Evolutionary conservation across 176 grass and related monocot genomes (phyloP), one percentile per base, ranked within the genome.

Genomic region (Triticum turgidum): DNA sequence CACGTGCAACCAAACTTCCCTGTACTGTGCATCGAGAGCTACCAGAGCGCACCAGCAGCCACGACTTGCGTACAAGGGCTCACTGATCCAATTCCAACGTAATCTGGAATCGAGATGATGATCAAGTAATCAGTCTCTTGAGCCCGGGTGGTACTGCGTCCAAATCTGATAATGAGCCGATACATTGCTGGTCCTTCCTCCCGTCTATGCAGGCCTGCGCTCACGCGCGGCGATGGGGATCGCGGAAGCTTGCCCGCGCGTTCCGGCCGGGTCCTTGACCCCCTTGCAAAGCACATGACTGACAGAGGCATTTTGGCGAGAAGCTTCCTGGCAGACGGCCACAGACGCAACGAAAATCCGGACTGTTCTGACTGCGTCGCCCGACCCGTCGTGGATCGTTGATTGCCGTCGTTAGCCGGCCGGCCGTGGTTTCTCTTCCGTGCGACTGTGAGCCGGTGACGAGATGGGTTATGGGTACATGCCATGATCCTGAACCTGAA

Each of bases 1-100:
- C 88, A 78, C 83, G 65, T 70, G 72, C 79, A 39, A 51, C 80
- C 63, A 38, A 69, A 69, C 24, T 38, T 4, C 33, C 9, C 10
- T 42, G 9, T 15, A 12, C 14, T 33, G 25, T 33, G 6, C 24
- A 12, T 27, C 24, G 27, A 67, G 2, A 8, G 3, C 65, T 0
- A 68, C 6, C 32, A 8, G 6, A 67, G 54, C 18, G 54, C 54
- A 59, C 6, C 54, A 59, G 7, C 54, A 59, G 18, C 54, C 5
- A 21, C 6, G 54, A 59, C 54, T 59, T 59, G 17, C 54, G 54
- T 18, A 59, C 5, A 59, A 21, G 54, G 18, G 54, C 54, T 59
- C 47, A 5, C 0, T 2, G 54, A 59, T 59, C 54, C 17, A 59
- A 59, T 7, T 59, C 54, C 5, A 21, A 59, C 6, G 54, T 18